Evolutionary conservation across 2,329 filamentous ascomycete species (phyloP), one percentile per base, ranked within the genome.

Genomic region (Pseudogymnoascus sp.): DNA sequence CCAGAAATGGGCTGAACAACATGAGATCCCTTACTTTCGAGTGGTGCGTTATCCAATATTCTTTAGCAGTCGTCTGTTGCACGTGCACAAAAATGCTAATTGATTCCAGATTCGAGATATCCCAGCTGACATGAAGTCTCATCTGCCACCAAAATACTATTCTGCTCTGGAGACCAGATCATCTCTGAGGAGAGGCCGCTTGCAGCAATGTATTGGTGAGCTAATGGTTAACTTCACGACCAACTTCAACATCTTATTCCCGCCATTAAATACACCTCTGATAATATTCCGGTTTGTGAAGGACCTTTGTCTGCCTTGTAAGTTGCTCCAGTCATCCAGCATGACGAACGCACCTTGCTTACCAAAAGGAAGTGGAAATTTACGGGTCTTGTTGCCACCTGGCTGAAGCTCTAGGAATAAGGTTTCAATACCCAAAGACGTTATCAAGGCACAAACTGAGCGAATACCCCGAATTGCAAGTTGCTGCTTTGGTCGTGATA

Each of bases 281-380:
- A 75, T 93, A 8, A 75, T 93, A 4, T 85, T 90, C 65, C 82
- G 87, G 40, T 89, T 89, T 70, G 80, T 92, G 31, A 86, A 84
- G 70, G 82, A 88, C 42, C 80, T 97, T 14, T 85, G 87, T 3
- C 78, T 97, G 46, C 93, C 95, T 62, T 77, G 89, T 91, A 78
- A 66, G 82, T 73, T 16, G 23, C 14, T 2, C 36, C 28, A 12
- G 31, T 38, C 31, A 12, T 59, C 21, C 21, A 25, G 16, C 14
- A 42, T 36, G 10, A 16, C 40, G 11, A 16, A 12, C 1, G 23
- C n/a, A 18, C 7, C 36, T 42, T 61, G 18, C 61, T 69, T 28
- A 67, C 59, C 72, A 75, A 46, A 50, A 73, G 73, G 14, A 69
- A 89, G 79, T 90, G 37, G 89, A 93, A 67, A 76, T 86, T 8